Conservation (phyloP, 805 yeast species). For the Teunomyces panamensis region DNA sequence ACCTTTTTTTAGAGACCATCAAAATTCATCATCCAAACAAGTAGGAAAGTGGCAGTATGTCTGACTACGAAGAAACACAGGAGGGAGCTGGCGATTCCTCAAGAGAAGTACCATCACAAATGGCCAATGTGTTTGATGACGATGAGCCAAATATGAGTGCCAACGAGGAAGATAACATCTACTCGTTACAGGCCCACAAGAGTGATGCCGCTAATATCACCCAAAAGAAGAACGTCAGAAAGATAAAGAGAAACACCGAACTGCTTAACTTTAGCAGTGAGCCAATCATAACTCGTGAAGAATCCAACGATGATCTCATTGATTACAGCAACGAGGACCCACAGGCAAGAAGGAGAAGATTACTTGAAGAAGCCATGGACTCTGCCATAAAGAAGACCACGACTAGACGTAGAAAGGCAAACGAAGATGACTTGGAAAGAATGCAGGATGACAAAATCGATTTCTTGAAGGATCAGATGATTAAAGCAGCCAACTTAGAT, state of each 20-base stretch:
- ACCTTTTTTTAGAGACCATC: neutral
- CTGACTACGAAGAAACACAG: constrained; percentile 2
- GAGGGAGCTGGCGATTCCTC: constrained; percentile 2
- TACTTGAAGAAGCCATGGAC: constrained; percentile 78
- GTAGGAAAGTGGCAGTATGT: neutral
- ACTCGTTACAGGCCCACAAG: constrained; percentile 23
- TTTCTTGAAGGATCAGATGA: constrained; percentile 82
- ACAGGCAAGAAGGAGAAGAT: constrained; percentile 55
- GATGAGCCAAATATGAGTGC: neutral
- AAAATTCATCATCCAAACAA: constrained; percentile 2
- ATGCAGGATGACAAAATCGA: constrained; percentile 91
- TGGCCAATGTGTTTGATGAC: constrained; percentile 2
- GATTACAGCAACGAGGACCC: constrained; percentile 34
- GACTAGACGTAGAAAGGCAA: constrained; percentile 61
- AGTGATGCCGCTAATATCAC: constrained; percentile 14
- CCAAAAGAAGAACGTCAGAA: constrained; percentile 29
- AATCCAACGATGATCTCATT: constrained; percentile 7
- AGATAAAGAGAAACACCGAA: constrained; percentile 11
- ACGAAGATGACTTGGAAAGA: constrained; percentile 91
- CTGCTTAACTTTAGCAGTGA: constrained; percentile 4
- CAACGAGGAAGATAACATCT: constrained; percentile 22
- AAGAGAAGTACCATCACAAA: neutral
- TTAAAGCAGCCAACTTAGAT: constrained; percentile 77
- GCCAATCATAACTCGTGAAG: constrained; percentile 5
- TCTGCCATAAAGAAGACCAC: constrained; percentile 66